phyloP scores from a whole-genome alignment of 2,329 filamentous ascomycete species.

The Cladophialophora exuberans region DNA sequence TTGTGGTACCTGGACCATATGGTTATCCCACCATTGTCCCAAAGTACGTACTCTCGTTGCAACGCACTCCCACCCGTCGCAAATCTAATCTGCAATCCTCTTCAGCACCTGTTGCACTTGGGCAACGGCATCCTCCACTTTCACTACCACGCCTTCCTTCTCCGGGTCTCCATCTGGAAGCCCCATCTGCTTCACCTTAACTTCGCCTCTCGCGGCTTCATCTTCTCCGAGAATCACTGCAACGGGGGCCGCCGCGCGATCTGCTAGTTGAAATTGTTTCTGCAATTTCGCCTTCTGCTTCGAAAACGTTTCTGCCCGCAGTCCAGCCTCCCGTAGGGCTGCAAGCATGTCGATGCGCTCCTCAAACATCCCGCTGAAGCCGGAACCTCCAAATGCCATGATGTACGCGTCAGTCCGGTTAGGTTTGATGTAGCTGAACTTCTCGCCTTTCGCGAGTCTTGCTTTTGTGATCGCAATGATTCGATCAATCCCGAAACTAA shows the following conservation, averaged over 20 bases:
- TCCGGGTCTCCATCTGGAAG: conserved; percentile 81
- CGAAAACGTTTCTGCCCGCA: conserved; percentile 89
- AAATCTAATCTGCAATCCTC: too few species aligned
- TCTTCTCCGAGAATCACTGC: conserved; percentile 90
- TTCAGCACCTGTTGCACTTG: conserved; percentile 21
- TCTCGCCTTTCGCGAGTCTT: conserved; percentile 64
- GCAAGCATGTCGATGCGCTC: conserved; percentile 82
- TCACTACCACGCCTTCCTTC: conserved; percentile 81
- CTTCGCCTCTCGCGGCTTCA: conserved; percentile 79
- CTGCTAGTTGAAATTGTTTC: conserved; percentile 89
- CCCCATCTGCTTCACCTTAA: conserved; percentile 85
- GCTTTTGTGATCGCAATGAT: conserved; percentile 93
- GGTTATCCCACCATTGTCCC: neutral
- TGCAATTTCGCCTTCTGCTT: conserved; percentile 80
- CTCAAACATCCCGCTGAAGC: conserved; percentile 75
- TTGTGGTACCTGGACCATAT: neutral
- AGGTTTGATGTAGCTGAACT: conserved; percentile 45
- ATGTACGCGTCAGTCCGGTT: conserved; percentile 78
- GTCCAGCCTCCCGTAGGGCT: conserved; percentile 80
- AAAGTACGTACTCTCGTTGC: neutral
- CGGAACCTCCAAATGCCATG: conserved; percentile 91
- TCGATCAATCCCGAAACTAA: conserved; percentile 92
- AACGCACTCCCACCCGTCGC: neutral
- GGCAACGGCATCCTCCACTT: conserved; percentile 45
- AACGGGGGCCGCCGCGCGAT: conserved; percentile 77